Percentiles rank a stretch among this genome's conserved stretches.
These are phyloP conservation scores for Termitomyces sp. DNA, from an alignment of 768 basidiomycete genomes.

Conservation along the genomic window DNA sequence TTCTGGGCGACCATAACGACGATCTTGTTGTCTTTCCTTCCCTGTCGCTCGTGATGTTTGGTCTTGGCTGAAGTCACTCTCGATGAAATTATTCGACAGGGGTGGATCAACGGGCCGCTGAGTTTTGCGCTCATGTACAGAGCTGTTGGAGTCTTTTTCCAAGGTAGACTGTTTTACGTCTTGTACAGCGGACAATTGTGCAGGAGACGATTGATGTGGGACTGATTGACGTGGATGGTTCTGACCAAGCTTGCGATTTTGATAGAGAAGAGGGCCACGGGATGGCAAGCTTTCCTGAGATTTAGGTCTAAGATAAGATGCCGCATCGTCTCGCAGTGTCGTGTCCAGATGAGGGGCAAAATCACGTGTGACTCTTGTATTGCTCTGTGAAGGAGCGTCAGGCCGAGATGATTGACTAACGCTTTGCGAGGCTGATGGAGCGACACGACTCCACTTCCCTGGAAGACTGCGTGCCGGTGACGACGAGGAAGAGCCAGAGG, in stretches of 20 bases:
- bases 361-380: background rate
- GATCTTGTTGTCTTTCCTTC: background rate
- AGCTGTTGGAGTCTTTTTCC: background rate
- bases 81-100: background rate
- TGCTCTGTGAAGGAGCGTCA: background rate
- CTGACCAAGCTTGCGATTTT: background rate
- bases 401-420: background rate
- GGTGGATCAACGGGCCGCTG: background rate
- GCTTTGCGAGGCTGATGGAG: background rate
- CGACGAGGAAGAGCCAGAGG: background rate
- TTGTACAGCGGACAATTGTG: background rate
- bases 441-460: constrained; percentile 10
- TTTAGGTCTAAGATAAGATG: constrained; percentile 4
- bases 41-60: background rate
- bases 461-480: constrained; percentile 3
- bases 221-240: too few species aligned
- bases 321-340: background rate
- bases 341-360: background rate
- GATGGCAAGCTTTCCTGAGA: constrained; percentile 13
- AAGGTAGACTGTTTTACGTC: background rate
- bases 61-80: background rate
- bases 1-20: background rate
- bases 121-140: background rate
- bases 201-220: background rate
- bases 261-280: constrained; percentile 8